Conservation (phyloP, 495 filamentous ascomycete species). For the Aspergillus sclerotioniger region DNA sequence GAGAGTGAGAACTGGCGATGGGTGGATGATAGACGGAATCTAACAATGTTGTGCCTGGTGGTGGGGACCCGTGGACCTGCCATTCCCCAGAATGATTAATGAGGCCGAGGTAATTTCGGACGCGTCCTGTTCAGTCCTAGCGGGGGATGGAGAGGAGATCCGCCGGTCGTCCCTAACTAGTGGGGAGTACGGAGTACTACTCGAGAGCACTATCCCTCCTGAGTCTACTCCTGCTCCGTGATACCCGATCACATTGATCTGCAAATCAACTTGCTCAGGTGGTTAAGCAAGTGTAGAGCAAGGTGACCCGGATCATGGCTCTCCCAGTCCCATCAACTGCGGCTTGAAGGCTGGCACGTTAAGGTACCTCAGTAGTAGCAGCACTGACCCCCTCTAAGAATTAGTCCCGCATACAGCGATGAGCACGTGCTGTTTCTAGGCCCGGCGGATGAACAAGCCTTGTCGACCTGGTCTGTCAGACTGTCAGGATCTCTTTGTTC, state of each 20-base stretch:
- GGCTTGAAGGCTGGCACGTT: not conserved
- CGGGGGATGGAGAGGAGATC: not conserved
- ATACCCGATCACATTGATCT: too few species aligned
- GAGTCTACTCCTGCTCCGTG: too few species aligned
- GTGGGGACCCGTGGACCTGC: not conserved
- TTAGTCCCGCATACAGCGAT: slow-evolving; percentile 22
- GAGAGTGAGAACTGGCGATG: slow-evolving; percentile 1
- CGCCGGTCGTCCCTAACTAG: not conserved
- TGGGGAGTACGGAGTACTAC: not conserved
- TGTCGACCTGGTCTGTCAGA: not conserved
- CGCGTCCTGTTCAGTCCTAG: slow-evolving; percentile 1
- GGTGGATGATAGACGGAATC: slow-evolving; percentile 6
- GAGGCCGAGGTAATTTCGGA: not conserved
- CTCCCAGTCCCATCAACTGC: not conserved
- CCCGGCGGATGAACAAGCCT: slow-evolving; percentile 1
- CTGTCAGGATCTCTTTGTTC: slow-evolving; percentile 7
- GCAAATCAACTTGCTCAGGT: too few species aligned
- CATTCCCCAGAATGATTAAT: not conserved
- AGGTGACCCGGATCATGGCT: not conserved
- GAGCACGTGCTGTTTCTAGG: slow-evolving; percentile 24
- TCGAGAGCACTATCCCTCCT: too few species aligned
- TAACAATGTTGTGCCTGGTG: not conserved
- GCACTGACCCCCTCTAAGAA: not conserved
- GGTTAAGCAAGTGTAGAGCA: not conserved
- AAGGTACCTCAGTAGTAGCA: too few species aligned